Evolutionary conservation across 257 asterid species (phyloP), one percentile per base, ranked within the genome.

Genomic region (Ballota nigra): DNA sequence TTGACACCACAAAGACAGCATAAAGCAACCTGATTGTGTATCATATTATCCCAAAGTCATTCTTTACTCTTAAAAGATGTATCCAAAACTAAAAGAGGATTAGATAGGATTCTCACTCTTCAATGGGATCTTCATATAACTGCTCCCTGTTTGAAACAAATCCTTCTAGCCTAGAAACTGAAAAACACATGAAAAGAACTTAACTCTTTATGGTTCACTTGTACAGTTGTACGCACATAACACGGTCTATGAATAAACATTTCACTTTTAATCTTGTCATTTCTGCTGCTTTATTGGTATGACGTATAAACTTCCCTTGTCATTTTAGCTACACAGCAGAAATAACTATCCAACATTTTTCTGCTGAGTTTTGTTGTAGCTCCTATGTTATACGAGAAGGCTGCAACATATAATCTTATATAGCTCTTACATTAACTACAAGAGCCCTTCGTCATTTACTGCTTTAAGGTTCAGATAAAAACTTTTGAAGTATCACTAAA

Each of bases 121-220:
- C 99, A 78, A 95, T 95, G 38, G 99, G 99, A 86, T 95, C 99
- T 86, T 95, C 99, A 81, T 95, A 95, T 73, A 86, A 85, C 84
- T 92, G 99, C 88, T 95, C 99, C 83, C 98, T 83, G 84, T 95
- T 95, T 69, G 99, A 95, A 78, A 95, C 97, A 87, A 95, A 95
- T 73, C 99, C 99, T 89, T 95, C 99, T 68, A 95, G 98, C 86
- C 98, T 95, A 83, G 99, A 95, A 87, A 95, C 99, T 95, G 99
- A 77, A 83, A 84, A 49, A 73, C 66, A 81, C 58, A 51, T n/a
- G 36, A 45, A 77, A 65, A 76, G 66, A 66, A 71, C 79, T 59
- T 70, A 79, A 75, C 51, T 73, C 70, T 33, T 75, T 36, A 61
- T 57, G 19, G 31, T 73, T 79, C 66, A 16, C 47, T 13, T 23